These are phyloP conservation scores for Pueraria montana DNA, from an alignment of 306 rosid species.

Conservation along the genomic window DNA sequence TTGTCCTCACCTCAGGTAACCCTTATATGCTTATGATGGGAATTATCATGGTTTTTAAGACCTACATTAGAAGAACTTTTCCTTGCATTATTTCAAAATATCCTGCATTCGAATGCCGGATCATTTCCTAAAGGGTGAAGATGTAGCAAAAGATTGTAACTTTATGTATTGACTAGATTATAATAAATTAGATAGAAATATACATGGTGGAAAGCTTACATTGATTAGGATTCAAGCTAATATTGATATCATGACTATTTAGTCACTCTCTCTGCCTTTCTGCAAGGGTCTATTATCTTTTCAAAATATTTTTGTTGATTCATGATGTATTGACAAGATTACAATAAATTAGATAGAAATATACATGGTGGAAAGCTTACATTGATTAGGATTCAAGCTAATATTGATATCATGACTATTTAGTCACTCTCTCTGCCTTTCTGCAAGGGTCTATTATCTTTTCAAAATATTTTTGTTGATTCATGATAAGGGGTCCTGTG, in stretches of 20 bases:
- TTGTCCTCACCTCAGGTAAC: slow-evolving; percentile 69
- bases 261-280: not conserved
- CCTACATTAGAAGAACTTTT: not conserved
- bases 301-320: not conserved
- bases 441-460: not conserved
- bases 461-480: not conserved
- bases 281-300: not conserved
- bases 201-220: slow-evolving; percentile 19
- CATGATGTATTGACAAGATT: not conserved
- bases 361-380: slow-evolving; percentile 17
- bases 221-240: slow-evolving; percentile 14
- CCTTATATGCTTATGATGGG: slow-evolving; percentile 32
- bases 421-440: not conserved
- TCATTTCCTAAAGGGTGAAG: slow-evolving; percentile 27
- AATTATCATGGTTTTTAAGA: not conserved
- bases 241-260: slow-evolving; percentile 25
- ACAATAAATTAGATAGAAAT: not conserved
- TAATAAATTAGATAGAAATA: not conserved
- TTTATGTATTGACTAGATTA: not conserved
- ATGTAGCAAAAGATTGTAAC: slow-evolving; percentile 19
- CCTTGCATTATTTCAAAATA: slow-evolving; percentile 30
- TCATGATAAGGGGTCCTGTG: slow-evolving; percentile 21
- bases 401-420: slow-evolving; percentile 19
- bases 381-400: slow-evolving; percentile 12
- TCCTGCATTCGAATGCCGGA: slow-evolving; percentile 3